A percentile compares a stretch with the other conserved stretches of the same genome.
Conservation (phyloP, 352 stramenopile species). For the Phytopythium mirpurense region DNA sequence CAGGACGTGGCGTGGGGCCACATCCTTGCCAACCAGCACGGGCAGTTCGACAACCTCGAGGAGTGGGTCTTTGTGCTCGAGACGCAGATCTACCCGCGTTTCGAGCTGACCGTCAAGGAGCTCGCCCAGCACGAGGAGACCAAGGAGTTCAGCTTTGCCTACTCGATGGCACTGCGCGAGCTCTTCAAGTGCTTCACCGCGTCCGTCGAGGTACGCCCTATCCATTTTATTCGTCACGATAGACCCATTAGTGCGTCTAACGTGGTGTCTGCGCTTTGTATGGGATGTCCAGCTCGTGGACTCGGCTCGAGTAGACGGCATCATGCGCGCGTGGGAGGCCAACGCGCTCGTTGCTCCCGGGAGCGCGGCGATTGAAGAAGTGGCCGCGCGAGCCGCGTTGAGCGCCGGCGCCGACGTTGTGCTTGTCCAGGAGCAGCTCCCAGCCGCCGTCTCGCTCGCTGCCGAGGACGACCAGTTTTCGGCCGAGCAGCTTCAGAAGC, state of each 20-base stretch:
- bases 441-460: conserved; percentile 20
- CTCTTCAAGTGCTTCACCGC: conserved; percentile 77
- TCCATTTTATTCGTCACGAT: not conserved
- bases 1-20: conserved; percentile 79
- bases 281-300: conserved; percentile 35
- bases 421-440: conserved; percentile 59
- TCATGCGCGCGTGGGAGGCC: conserved; percentile 31
- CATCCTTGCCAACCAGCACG: conserved; percentile 78
- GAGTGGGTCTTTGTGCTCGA: conserved; percentile 81
- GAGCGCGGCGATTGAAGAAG: conserved; percentile 36
- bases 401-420: conserved; percentile 56
- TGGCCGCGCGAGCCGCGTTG: conserved; percentile 43
- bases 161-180: conserved; percentile 72
- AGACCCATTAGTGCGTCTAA: too few species aligned
- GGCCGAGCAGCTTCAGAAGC: conserved; percentile 28
- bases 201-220: conserved; percentile 63
- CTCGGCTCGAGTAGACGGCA: conserved; percentile 31
- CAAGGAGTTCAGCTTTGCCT: conserved; percentile 73
- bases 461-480: conserved; percentile 30
- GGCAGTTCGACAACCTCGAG: conserved; percentile 79
- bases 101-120: conserved; percentile 54
- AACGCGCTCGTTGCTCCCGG: conserved; percentile 18
- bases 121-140: conserved; percentile 56
- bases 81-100: conserved; percentile 70
- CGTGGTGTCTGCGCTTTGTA: not conserved